Conservation (phyloP, 208 protist species). For the Acanthamoeba castellanii region DNA sequence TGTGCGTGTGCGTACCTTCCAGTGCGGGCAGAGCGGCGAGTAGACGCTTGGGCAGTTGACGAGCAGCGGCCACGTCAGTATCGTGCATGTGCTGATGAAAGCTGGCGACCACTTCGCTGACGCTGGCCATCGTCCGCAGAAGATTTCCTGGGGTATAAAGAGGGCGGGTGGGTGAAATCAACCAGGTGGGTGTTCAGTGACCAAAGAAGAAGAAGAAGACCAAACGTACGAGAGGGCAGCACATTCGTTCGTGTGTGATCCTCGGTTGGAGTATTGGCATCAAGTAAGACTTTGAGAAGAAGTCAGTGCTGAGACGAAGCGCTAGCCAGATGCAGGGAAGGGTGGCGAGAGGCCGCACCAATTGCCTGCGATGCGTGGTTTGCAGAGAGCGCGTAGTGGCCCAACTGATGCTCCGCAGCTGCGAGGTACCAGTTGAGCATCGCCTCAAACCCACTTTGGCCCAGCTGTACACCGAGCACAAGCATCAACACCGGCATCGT, state of each 20-base stretch:
- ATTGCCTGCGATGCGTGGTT: neutral
- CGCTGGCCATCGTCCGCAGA: neutral
- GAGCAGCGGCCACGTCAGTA: neutral
- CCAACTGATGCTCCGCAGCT: neutral
- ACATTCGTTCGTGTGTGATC: too few species aligned
- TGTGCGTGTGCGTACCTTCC: neutral
- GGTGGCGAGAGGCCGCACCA: neutral
- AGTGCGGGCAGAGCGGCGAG: neutral
- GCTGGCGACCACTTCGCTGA: neutral
- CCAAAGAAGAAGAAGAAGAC: too few species aligned
- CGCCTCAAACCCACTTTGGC: neutral
- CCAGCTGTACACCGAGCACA: neutral
- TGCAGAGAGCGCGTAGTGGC: neutral
- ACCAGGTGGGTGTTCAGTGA: neutral
- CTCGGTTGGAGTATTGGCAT: too few species aligned
- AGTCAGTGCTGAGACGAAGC: too few species aligned
- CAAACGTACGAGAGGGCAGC: too few species aligned
- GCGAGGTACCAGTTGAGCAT: conserved; percentile 1
- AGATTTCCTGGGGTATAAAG: neutral
- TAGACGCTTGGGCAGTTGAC: neutral
- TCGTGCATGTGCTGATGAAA: neutral
- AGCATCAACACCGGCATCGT: neutral
- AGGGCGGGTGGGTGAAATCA: neutral
- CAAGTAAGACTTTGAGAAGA: too few species aligned
- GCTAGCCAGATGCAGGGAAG: too few species aligned